Conservation (phyloP, 306 rosid species). For the Lagenaria siceraria region DNA sequence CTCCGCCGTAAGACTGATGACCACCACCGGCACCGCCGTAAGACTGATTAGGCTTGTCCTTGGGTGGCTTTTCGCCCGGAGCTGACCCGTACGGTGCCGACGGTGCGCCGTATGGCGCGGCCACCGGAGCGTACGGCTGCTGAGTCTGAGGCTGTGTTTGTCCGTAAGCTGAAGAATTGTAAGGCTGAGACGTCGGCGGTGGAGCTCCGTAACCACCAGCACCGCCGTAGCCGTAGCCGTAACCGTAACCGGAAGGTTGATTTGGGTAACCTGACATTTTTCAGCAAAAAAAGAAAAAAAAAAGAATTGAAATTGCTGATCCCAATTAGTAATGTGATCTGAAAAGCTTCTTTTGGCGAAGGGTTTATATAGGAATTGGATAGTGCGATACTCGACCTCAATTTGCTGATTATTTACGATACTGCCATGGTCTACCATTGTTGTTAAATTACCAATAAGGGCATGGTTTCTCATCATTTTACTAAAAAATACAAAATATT, state of each 20-base stretch:
- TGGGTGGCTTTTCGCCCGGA: slow-evolving; percentile 23
- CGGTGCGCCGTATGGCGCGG: slow-evolving; percentile 14
- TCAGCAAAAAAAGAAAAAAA: too few relatives aligned
- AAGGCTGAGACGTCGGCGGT: slow-evolving; percentile 6
- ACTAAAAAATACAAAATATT: neutral
- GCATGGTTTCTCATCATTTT: neutral
- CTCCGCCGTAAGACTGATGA: neutral
- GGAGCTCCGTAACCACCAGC: slow-evolving; percentile 15
- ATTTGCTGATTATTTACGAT: neutral
- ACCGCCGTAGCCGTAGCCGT: slow-evolving; percentile 13
- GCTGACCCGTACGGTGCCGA: slow-evolving; percentile 3
- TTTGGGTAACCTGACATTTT: slow-evolving; percentile 47
- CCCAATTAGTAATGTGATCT: neutral
- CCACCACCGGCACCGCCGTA: neutral
- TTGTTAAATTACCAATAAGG: neutral
- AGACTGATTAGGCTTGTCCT: slow-evolving; percentile 22
- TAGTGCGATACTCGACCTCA: neutral
- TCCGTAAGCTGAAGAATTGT: slow-evolving; percentile 13
- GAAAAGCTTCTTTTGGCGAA: neutral
- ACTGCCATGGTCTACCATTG: neutral
- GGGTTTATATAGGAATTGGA: neutral
- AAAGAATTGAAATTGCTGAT: neutral
- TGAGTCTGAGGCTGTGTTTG: slow-evolving; percentile 7
- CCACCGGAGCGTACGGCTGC: slow-evolving; percentile 11
- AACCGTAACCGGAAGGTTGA: slow-evolving; percentile 28